phyloP scores from a whole-genome alignment of 1,284 basidiomycete genomes.

The Clitocybe nebularis region DNA sequence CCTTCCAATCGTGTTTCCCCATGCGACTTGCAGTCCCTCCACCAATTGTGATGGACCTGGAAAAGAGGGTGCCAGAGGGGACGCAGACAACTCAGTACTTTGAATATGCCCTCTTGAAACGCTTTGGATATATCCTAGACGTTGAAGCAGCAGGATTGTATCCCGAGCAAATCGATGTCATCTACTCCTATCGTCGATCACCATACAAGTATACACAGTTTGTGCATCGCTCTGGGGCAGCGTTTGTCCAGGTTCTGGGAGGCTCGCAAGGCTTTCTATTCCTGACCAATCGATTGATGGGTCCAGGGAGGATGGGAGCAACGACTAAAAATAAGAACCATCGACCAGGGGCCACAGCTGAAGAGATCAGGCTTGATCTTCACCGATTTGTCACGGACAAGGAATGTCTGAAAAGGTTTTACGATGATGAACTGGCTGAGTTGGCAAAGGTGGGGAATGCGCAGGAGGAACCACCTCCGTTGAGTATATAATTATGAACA shows the following conservation, averaged over 20 bases:
- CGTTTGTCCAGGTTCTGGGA: slow-evolving; percentile 84
- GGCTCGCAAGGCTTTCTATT: slow-evolving; percentile 79
- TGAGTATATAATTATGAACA: slow-evolving; percentile 37
- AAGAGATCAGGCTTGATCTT: slow-evolving; percentile 58
- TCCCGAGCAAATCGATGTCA: slow-evolving; percentile 76
- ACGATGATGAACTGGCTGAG: slow-evolving; percentile 67
- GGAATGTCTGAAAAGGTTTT: slow-evolving; percentile 56
- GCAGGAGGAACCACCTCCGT: slow-evolving; percentile 61
- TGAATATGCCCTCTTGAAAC: slow-evolving; percentile 74
- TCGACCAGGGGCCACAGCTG: slow-evolving; percentile 48
- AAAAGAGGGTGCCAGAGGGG: slow-evolving; percentile 62
- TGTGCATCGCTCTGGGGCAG: slow-evolving; percentile 83
- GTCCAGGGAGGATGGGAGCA: slow-evolving; percentile 56
- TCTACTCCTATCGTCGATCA: slow-evolving; percentile 82
- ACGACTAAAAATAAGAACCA: slow-evolving; percentile 49
- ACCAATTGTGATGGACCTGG: slow-evolving; percentile 67
- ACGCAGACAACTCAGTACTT: slow-evolving; percentile 69
- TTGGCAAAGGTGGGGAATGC: slow-evolving; percentile 44
- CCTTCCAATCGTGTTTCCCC: slow-evolving; percentile 87
- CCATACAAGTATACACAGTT: slow-evolving; percentile 84
- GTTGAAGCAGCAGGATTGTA: slow-evolving; percentile 79
- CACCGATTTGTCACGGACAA: slow-evolving; percentile 65
- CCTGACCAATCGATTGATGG: slow-evolving; percentile 82
- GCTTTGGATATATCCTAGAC: slow-evolving; percentile 83
- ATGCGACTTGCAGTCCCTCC: slow-evolving; percentile 71